Conservation (phyloP, 306 rosid genomes). For the Sophora flavescens region DNA sequence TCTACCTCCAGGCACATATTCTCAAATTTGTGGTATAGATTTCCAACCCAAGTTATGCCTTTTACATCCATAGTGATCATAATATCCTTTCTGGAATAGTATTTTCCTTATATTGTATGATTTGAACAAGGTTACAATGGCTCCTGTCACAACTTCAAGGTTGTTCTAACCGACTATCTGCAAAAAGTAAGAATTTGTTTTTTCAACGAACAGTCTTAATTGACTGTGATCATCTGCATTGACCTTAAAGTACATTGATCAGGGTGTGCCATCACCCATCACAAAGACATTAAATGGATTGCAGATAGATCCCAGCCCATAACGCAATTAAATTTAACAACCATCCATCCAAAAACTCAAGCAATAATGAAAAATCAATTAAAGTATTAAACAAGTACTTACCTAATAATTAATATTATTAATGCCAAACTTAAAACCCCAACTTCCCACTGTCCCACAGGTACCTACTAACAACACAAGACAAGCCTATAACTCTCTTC, state of each 20-base stretch:
- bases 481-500: slow-evolving; percentile 26
- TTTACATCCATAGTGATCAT: slow-evolving; percentile 70
- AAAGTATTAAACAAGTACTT: not conserved
- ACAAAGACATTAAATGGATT: slow-evolving; percentile 27
- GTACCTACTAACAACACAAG: slow-evolving; percentile 24
- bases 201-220: slow-evolving; percentile 25
- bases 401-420: not conserved
- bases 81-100: slow-evolving; percentile 39
- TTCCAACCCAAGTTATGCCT: slow-evolving; percentile 89
- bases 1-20: slow-evolving; percentile 89
- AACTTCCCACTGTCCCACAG: slow-evolving; percentile 38
- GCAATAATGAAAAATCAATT: slow-evolving; percentile 16
- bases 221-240: slow-evolving; percentile 3
- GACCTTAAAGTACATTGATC: slow-evolving; percentile 21
- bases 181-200: slow-evolving; percentile 26
- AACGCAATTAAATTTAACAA: slow-evolving; percentile 19
- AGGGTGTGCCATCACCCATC: not conserved
- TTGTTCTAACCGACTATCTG: slow-evolving; percentile 47
- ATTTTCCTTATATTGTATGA: slow-evolving; percentile 29
- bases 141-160: slow-evolving; percentile 37
- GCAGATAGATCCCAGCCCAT: slow-evolving; percentile 26
- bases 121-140: slow-evolving; percentile 4
- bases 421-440: slow-evolving; percentile 39
- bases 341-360: slow-evolving; percentile 13
- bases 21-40: slow-evolving; percentile 81